phyloP scores from a whole-genome alignment of 2,329 filamentous ascomycete genomes.

The Nemania sp. region DNA sequence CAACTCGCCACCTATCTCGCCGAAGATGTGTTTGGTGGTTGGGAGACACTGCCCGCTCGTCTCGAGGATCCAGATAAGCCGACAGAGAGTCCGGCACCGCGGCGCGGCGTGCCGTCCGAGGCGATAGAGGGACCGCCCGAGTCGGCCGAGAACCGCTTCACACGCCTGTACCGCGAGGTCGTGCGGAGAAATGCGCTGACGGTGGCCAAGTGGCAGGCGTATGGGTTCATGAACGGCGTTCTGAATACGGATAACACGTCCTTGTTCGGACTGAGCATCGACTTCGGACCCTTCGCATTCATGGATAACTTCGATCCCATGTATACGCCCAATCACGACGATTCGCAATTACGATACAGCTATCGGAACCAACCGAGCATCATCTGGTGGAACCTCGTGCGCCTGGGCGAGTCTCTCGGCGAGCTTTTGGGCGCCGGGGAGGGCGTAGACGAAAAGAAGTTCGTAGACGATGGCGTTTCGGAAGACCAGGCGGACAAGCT shows the following conservation, averaged over 20 bases:
- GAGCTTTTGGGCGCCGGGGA: constrained; percentile 82
- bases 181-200: constrained; percentile 82
- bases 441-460: constrained; percentile 71
- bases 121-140: constrained; percentile 69
- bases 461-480: constrained; percentile 71
- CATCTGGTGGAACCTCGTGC: constrained; percentile 98
- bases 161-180: constrained; percentile 85
- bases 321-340: constrained; percentile 97
- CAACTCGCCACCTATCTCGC: constrained; percentile 81
- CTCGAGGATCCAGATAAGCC: constrained; percentile 57
- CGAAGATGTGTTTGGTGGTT: constrained; percentile 85
- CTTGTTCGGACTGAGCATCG: constrained; percentile 83
- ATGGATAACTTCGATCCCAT: constrained; percentile 94
- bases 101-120: constrained; percentile 58
- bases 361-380: constrained; percentile 95
- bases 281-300: constrained; percentile 97
- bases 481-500: constrained; percentile 72
- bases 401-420: constrained; percentile 85
- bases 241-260: constrained; percentile 98
- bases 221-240: constrained; percentile 99
- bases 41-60: constrained; percentile 76
- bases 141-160: constrained; percentile 81
- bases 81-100: constrained; percentile 49
- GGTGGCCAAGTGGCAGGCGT: constrained; percentile 94
- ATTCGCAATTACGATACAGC: constrained; percentile 81